Percentiles rank a stretch among this genome's conserved stretches.
Conservation (phyloP, 1,284 basidiomycete genomes). For the Ceratobasidium theobromae region DNA sequence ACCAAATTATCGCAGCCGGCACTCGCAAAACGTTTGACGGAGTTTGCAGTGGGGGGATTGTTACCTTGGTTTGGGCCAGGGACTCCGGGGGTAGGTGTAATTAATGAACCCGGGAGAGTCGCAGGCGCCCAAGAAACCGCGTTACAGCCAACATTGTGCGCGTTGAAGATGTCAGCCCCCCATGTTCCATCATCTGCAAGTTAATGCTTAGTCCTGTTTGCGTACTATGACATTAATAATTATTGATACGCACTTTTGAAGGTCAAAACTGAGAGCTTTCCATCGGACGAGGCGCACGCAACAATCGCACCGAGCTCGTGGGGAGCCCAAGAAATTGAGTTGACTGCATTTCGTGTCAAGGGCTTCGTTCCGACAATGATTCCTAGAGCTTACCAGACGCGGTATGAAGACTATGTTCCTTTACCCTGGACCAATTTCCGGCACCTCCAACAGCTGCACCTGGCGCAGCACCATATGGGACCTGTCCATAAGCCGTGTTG, state of each 20-base stretch:
- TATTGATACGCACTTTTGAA: conserved; percentile 83
- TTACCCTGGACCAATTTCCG: conserved; percentile 87
- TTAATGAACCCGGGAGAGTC: conserved; percentile 80
- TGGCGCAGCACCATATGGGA: conserved; percentile 40
- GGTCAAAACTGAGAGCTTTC: conserved; percentile 93
- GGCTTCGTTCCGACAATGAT: neutral
- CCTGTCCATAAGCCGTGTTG: conserved; percentile 26
- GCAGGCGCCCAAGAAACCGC: conserved; percentile 98
- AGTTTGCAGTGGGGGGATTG: conserved; percentile 32
- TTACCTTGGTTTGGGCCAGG: conserved; percentile 45
- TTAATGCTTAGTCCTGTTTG: neutral
- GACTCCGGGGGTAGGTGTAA: conserved; percentile 56
- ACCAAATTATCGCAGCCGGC: conserved; percentile 97
- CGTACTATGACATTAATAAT: no score
- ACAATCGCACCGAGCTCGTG: conserved; percentile 96
- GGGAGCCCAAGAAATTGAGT: conserved; percentile 97
- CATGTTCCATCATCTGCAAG: conserved; percentile 89
- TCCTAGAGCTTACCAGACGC: conserved; percentile 74
- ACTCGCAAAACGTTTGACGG: conserved; percentile 85
- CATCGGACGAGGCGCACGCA: conserved; percentile 97
- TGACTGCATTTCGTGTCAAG: conserved; percentile 57
- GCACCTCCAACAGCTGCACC: conserved; percentile 43
- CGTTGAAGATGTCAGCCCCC: conserved; percentile 93
- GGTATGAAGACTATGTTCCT: conserved; percentile 93
- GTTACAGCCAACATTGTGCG: conserved; percentile 95